A percentile compares a stretch with the other conserved stretches of the same genome.
phyloP scores from a whole-genome alignment of 441 rosid genomes.

The Flueggea neowawraea region DNA sequence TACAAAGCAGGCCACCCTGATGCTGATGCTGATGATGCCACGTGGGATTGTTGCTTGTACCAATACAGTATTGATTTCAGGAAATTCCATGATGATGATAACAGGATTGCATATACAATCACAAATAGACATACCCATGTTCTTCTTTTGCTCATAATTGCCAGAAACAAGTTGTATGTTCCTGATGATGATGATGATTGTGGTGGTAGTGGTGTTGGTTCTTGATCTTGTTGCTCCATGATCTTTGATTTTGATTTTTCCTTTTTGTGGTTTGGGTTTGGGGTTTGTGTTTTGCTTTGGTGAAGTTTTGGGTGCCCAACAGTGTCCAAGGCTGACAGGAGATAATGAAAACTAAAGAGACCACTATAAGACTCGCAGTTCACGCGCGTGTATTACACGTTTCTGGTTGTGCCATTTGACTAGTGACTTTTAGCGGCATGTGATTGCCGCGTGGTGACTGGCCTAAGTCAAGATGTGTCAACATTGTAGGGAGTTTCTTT shows the following conservation, averaged over 20 bases:
- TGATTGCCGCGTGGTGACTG: too few species aligned
- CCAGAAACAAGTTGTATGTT: slow-evolving; percentile 49
- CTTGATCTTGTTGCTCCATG: slow-evolving; percentile 27
- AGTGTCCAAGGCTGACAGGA: too few species aligned
- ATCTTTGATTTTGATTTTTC: neutral
- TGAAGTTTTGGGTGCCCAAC: neutral
- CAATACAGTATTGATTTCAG: slow-evolving; percentile 72
- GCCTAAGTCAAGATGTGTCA: too few species aligned
- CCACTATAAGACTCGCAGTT: too few species aligned
- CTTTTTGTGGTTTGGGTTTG: neutral
- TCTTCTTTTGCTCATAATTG: slow-evolving; percentile 86
- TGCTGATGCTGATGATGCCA: slow-evolving; percentile 35
- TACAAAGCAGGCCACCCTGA: slow-evolving; percentile 83
- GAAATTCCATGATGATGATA: slow-evolving; percentile 70
- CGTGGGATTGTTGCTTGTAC: slow-evolving; percentile 46
- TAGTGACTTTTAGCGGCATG: too few species aligned
- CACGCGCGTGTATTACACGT: too few species aligned
- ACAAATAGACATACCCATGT: slow-evolving; percentile 92
- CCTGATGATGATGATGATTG: slow-evolving; percentile 27
- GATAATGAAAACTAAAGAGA: too few species aligned
- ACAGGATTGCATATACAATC: slow-evolving; percentile 63
- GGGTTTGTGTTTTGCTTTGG: neutral
- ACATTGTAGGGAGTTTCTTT: too few species aligned
- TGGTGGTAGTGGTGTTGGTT: slow-evolving; percentile 26
- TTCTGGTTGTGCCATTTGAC: too few species aligned